phyloP scores from a whole-genome alignment of 1,284 basidiomycete genomes.

The Xerocomus nothofagi region DNA sequence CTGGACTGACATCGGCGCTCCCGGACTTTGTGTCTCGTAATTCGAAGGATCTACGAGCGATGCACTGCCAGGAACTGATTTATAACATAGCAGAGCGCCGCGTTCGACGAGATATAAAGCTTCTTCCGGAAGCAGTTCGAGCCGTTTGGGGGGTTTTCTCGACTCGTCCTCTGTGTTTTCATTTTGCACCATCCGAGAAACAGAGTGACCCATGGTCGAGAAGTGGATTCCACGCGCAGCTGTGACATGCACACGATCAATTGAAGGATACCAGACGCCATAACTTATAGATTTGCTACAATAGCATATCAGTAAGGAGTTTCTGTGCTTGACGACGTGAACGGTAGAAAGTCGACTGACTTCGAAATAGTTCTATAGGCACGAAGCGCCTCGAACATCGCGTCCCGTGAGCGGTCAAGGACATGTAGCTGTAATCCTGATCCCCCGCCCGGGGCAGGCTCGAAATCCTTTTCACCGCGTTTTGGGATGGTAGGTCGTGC shows the following conservation, averaged over 20 bases:
- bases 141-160: conserved; percentile 51
- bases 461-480: conserved; percentile 95
- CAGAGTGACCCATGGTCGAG: conserved; percentile 74
- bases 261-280: conserved; percentile 66
- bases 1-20: conserved; percentile 85
- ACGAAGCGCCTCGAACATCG: conserved; percentile 82
- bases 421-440: conserved; percentile 82
- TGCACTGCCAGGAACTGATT: conserved; percentile 35
- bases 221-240: conserved; percentile 78
- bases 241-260: conserved; percentile 68
- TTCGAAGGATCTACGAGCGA: conserved; percentile 32
- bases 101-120: conserved; percentile 90
- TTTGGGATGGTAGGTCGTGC: conserved; percentile 73
- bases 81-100: conserved; percentile 85
- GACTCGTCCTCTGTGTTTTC: conserved; percentile 19
- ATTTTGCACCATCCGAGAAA: conserved; percentile 37
- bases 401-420: conserved; percentile 67
- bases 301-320: conserved; percentile 11
- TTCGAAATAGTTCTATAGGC: conserved; percentile 73
- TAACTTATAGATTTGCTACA: conserved; percentile 73
- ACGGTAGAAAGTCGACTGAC: conserved; percentile 41
- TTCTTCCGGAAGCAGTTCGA: conserved; percentile 94
- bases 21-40: conserved; percentile 43
- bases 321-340: not conserved
- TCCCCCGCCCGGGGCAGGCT: conserved; percentile 72